Conservation (phyloP, 2,329 filamentous ascomycete genomes). For the Colletotrichum destructivum region DNA sequence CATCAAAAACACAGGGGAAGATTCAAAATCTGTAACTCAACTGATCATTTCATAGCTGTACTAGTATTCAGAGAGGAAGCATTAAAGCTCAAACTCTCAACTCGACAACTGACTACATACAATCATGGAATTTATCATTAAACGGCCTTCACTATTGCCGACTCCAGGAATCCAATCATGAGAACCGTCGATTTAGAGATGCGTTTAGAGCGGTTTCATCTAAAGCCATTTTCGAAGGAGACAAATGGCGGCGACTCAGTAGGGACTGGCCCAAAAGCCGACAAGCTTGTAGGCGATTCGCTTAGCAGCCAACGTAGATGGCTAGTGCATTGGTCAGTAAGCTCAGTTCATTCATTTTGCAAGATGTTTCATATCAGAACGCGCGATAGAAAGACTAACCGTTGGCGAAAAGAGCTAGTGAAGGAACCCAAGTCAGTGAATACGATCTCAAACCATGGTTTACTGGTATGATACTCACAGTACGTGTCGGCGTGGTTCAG, state of each 20-base stretch:
- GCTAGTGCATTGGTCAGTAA: conserved; percentile 43
- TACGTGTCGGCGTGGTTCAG: conserved; percentile 77
- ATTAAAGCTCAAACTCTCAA: no score
- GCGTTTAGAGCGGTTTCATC: no score
- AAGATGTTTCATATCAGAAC: neutral
- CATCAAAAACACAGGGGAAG: no score
- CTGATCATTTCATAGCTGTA: neutral
- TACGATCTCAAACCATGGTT: neutral
- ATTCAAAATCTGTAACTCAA: neutral
- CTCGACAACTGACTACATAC: neutral
- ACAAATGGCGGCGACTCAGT: neutral
- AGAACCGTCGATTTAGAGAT: neutral
- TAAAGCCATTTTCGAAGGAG: no score
- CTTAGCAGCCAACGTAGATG: conserved; percentile 58
- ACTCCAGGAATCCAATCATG: neutral
- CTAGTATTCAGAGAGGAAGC: neutral
- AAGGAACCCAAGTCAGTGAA: neutral
- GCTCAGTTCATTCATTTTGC: neutral
- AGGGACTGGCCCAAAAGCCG: neutral
- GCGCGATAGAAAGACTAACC: neutral
- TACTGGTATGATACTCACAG: neutral
- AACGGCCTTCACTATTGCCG: no score
- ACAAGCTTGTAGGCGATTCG: neutral
- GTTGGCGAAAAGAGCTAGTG: conserved; percentile 53
- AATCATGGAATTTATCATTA: neutral